Base-by-base conservation (phyloP, 169 alveolate genomes). In the Plasmodium gaboni region DNA sequence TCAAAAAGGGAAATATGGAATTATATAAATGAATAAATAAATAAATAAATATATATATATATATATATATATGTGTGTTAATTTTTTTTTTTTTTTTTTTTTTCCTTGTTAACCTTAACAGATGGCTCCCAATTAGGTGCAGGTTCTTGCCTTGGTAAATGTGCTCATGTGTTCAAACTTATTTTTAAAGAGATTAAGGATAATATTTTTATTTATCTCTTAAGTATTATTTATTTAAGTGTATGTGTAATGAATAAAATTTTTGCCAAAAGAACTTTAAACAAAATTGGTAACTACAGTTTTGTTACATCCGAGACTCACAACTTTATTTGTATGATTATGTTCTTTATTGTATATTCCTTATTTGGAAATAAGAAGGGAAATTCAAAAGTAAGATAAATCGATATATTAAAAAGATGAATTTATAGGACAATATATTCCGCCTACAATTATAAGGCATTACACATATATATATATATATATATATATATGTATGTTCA, bases 221-320 rank as follows among this genome's bases (percentile, higher is more conserved):
- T 76, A 13, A 64, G 65, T 17, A 46, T 76, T 7, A 5, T 61
- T n/a, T 76, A 76, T 68, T 50, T 76, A 19, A 24, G 74, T 9
- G 76, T 76, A 6, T 64, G 89, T 76, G 89, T 76, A 64, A 76
- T 76, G 89, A 64, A 64, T 64, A 76, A 76, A 63, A 28, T 76
- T 8, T 48, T 76, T 13, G 76, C 89, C 24, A 76, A 76, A 64
- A 76, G 89, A 55, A 76, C 78, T 2, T n/a, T 76, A 44, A 76
- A 76, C 38, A 76, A 26, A 9, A 76, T 76, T 5, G 89, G 89
- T 4, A 76, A 76, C 51, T 76, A 76, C 42, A 76, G 89, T 32
- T 76, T 76, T 64, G 76, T 76, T 12, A 76, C 89, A 13, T 76
- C 89, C 12, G 76, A 76, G 38, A 63, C 51, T 17, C 89, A 76